Conservation (phyloP, 768 basidiomycete genomes). For the Russula sp. region DNA sequence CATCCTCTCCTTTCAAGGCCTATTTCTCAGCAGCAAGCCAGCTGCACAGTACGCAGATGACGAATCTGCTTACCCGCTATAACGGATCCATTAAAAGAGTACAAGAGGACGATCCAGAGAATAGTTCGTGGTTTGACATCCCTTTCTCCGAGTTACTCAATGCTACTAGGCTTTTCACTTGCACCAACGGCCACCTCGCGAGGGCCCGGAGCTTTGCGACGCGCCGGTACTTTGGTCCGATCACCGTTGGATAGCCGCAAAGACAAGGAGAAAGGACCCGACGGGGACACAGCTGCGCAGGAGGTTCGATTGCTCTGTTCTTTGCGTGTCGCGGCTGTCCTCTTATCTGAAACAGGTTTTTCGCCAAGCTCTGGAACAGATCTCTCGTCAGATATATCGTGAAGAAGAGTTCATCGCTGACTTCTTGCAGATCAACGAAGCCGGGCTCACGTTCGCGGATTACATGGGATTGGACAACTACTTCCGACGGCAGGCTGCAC, state of each 20-base stretch:
- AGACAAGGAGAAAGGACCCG: conserved; percentile 50
- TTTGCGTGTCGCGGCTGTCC: not conserved
- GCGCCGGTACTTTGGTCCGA: conserved; percentile 82
- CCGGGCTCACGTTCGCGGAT: conserved; percentile 88
- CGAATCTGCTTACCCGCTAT: conserved; percentile 57
- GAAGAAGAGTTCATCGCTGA: conserved; percentile 88
- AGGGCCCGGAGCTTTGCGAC: conserved; percentile 56
- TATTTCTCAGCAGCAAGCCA: conserved; percentile 87
- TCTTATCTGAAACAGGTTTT: conserved; percentile 51
- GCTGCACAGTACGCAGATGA: conserved; percentile 77
- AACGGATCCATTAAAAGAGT: conserved; percentile 56
- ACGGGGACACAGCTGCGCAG: conserved; percentile 60
- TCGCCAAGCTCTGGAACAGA: conserved; percentile 64
- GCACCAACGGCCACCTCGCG: conserved; percentile 40
- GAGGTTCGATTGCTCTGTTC: conserved; percentile 44
- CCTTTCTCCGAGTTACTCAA: not conserved
- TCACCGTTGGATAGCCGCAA: conserved; percentile 55
- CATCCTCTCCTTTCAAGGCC: conserved; percentile 42
- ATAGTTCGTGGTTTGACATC: not conserved
- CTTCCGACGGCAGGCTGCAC: conserved; percentile 86
- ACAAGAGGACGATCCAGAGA: conserved; percentile 70
- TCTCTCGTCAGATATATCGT: conserved; percentile 66
- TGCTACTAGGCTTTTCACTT: conserved; percentile 24
- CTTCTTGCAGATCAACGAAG: conserved; percentile 88
- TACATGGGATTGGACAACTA: conserved; percentile 92